A percentile compares a stretch with the other conserved stretches of the same genome.
Evolutionary conservation across 306 rosid genomes (phyloP).

Genomic region (Benincasa hispida): DNA sequence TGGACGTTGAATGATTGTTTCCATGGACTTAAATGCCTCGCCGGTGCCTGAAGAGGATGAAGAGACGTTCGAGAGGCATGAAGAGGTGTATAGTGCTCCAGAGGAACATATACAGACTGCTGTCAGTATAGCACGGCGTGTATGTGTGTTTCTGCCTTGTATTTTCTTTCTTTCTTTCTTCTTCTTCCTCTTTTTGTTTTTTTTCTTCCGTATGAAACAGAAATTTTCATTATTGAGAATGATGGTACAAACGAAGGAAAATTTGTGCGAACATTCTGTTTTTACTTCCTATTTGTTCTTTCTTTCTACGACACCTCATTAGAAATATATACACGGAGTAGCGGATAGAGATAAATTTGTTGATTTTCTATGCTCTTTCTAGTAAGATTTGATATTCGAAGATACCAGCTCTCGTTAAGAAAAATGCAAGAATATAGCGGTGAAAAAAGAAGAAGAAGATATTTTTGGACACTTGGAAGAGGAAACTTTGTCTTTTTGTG

Average conservation of each 20-base stretch:
- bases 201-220: background rate
- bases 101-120: conserved; percentile 71
- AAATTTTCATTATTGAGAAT: no score
- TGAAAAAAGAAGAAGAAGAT: background rate
- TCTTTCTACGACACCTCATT: background rate
- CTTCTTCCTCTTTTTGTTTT: no score
- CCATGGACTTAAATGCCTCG: conserved; percentile 98
- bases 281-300: background rate
- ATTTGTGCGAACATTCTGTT: background rate
- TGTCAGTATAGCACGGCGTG: conserved; percentile 88
- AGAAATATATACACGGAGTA: background rate
- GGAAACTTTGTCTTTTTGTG: background rate
- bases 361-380: background rate
- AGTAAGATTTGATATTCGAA: background rate
- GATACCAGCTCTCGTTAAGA: background rate
- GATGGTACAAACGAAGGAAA: background rate
- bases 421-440: background rate
- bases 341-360: background rate
- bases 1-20: conserved; percentile 66
- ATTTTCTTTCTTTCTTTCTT: no score
- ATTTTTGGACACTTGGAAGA: background rate
- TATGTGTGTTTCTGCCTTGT: conserved; percentile 12
- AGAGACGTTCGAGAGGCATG: conserved; percentile 52
- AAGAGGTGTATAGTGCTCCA: conserved; percentile 39
- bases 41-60: conserved; percentile 96